Percentiles rank a stretch among this genome's conserved stretches.
Evolutionary conservation across 202 grass and related monocot species (phyloP).

Genomic region (Musa balbisiana): DNA sequence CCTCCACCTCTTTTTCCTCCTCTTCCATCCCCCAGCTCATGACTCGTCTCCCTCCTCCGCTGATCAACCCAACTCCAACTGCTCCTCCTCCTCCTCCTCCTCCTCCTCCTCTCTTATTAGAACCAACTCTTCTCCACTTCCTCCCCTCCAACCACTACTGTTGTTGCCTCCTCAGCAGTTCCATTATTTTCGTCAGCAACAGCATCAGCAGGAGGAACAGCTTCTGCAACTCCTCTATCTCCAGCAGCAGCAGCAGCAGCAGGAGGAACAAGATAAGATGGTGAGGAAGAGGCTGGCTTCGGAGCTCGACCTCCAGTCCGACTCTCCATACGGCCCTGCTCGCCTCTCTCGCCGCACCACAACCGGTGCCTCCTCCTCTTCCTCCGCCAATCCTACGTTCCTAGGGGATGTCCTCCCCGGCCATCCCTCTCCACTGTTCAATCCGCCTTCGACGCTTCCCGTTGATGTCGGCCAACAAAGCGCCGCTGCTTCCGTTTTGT

Average conservation of each 20-base stretch:
- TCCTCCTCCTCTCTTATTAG: background rate
- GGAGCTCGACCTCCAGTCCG: constrained; percentile 40
- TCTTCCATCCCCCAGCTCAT: constrained; percentile 35
- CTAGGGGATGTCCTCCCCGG: background rate
- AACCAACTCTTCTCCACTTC: background rate
- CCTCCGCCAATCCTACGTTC: constrained; percentile 28
- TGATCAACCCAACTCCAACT: background rate
- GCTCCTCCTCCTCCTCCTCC: background rate
- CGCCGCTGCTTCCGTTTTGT: constrained; percentile 14
- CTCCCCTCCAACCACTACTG: constrained; percentile 18
- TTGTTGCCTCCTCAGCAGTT: constrained; percentile 12
- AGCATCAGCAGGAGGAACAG: constrained; percentile 15
- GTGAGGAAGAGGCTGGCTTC: constrained; percentile 80
- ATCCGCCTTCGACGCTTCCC: constrained; percentile 4
- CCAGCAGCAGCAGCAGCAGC: constrained; percentile 29
- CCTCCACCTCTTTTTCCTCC: constrained; percentile 77
- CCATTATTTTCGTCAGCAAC: constrained; percentile 13
- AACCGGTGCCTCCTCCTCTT: background rate
- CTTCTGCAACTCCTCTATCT: constrained; percentile 42
- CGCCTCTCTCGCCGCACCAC: constrained; percentile 31
- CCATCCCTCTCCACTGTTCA: constrained; percentile 15
- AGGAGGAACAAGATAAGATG: constrained; percentile 28
- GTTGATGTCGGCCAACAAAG: background rate
- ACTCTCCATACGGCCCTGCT: background rate
- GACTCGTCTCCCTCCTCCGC: constrained; percentile 9